phyloP scores from a whole-genome alignment of 2,329 filamentous ascomycete genomes.

The Ophiocordyceps unilateralis region DNA sequence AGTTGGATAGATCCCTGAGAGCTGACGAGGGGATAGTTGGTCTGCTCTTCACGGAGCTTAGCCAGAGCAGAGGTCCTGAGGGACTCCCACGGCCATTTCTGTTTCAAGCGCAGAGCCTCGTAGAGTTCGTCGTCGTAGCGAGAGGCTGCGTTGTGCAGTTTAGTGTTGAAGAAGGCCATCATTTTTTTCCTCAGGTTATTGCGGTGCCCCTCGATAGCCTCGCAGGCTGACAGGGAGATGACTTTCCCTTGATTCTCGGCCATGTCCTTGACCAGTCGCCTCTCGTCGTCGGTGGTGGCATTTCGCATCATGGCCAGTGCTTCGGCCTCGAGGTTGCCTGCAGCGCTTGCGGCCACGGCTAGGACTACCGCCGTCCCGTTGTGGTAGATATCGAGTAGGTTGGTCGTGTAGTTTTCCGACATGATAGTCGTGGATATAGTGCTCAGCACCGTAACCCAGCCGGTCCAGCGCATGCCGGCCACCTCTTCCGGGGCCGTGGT shows the following conservation, averaged over 20 bases:
- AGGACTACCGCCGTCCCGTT: background rate
- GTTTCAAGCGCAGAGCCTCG: background rate
- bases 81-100: background rate
- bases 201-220: background rate
- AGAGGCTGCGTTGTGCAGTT: background rate
- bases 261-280: background rate
- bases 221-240: background rate
- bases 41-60: background rate
- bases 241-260: background rate
- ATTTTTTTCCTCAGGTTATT: background rate
- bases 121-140: background rate
- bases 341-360: background rate
- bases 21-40: background rate
- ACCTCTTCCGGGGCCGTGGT: background rate
- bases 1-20: background rate
- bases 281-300: background rate
- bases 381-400: background rate
- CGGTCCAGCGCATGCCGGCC: background rate
- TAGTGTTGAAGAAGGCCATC: background rate
- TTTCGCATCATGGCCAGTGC: background rate
- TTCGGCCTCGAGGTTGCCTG: background rate
- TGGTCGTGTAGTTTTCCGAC: background rate
- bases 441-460: background rate
- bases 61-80: background rate
- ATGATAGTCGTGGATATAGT: background rate